Conservation (phyloP, 768 basidiomycete species). For the Boletus bicolor region DNA sequence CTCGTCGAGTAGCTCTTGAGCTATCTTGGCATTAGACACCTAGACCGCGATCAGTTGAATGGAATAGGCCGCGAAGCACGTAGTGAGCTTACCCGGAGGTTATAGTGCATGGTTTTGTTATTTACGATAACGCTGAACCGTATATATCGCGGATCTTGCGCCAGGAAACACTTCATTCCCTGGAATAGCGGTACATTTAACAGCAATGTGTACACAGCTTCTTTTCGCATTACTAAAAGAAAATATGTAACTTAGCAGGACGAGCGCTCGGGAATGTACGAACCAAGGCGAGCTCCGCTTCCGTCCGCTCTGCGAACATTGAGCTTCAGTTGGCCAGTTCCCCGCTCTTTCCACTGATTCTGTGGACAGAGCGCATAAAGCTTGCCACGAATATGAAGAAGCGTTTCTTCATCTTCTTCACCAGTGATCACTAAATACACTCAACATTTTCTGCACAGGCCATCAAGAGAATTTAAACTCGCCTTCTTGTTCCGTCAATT, state of each 20-base stretch:
- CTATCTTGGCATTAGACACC: slow-evolving; percentile 70
- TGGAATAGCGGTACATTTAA: slow-evolving; percentile 74
- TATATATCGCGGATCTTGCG: slow-evolving; percentile 77
- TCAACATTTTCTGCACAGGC: background rate
- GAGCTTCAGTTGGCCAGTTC: slow-evolving; percentile 66
- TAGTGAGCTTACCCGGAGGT: slow-evolving; percentile 56
- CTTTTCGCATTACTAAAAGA: slow-evolving; percentile 75
- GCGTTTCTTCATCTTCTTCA: slow-evolving; percentile 77
- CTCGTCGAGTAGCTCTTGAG: slow-evolving; percentile 61
- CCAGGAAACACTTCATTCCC: slow-evolving; percentile 71
- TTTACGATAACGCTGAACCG: slow-evolving; percentile 71
- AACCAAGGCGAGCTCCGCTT: slow-evolving; percentile 66
- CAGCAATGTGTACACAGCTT: slow-evolving; percentile 72
- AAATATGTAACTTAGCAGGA: slow-evolving; percentile 9
- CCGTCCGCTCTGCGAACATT: slow-evolving; percentile 66
- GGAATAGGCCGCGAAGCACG: background rate
- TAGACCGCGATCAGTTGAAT: slow-evolving; percentile 23
- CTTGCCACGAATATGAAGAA: slow-evolving; percentile 76
- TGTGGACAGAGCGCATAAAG: slow-evolving; percentile 56
- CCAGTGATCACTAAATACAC: slow-evolving; percentile 59
- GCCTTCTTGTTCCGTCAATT: slow-evolving; percentile 70
- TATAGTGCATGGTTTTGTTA: slow-evolving; percentile 63
- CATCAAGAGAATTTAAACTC: slow-evolving; percentile 18
- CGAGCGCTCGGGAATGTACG: background rate
- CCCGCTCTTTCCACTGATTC: slow-evolving; percentile 75